Percentiles rank a stretch among this genome's conserved stretches.
Conservation (phyloP, 768 basidiomycete genomes). For the Jaapia argillacea region DNA sequence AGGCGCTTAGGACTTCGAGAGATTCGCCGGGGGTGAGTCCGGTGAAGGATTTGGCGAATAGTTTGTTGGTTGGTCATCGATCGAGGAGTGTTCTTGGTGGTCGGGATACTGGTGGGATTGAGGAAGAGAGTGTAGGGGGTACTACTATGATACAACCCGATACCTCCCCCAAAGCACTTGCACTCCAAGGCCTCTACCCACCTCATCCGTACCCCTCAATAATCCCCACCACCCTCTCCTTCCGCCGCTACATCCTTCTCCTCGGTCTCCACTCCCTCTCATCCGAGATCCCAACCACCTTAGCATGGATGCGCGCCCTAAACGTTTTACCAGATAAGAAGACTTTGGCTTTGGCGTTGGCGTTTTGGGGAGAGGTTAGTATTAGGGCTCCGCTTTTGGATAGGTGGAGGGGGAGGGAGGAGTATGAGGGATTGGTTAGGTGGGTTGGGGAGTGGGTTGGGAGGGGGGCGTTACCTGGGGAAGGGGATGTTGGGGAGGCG, state of each 20-base stretch:
- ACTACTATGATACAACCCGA: neutral
- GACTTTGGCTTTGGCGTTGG: conserved; percentile 52
- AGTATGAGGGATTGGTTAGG: conserved; percentile 13
- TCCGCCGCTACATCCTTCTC: conserved; percentile 48
- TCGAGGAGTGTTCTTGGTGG: neutral
- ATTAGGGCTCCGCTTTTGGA: conserved; percentile 52
- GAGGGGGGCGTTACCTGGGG: conserved; percentile 11
- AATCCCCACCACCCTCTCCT: conserved; percentile 40
- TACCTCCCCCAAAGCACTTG: conserved; percentile 2
- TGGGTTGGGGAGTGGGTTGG: conserved; percentile 22
- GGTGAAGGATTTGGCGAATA: conserved; percentile 18
- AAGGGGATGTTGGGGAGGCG: conserved; percentile 23
- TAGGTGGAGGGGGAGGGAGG: conserved; percentile 22
- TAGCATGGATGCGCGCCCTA: conserved; percentile 69
- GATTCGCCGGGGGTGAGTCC: conserved; percentile 15
- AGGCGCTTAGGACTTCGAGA: conserved; percentile 18
- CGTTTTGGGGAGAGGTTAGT: conserved; percentile 66
- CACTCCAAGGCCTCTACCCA: conserved; percentile 2
- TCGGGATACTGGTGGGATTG: too few species aligned
- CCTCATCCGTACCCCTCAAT: conserved; percentile 25
- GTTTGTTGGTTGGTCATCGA: conserved; percentile 10
- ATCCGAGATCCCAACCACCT: conserved; percentile 50
- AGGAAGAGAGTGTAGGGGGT: neutral
- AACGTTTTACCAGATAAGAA: conserved; percentile 38
- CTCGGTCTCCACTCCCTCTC: conserved; percentile 40